phyloP scores from a whole-genome alignment of 2,329 filamentous ascomycete species.

The Penicillium brasilianum region DNA sequence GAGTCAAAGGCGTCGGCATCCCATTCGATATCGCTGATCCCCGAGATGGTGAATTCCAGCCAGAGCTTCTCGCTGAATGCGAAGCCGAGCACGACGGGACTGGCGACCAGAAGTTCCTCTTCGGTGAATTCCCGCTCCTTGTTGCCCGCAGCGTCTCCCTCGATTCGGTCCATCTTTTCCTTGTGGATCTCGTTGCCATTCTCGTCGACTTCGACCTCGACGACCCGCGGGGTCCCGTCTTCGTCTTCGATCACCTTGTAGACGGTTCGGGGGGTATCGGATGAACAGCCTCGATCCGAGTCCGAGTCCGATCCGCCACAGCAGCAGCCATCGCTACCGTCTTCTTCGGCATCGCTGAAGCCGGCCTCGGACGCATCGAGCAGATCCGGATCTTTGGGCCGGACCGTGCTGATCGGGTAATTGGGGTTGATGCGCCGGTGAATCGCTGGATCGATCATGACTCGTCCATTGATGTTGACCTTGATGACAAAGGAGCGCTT shows the following conservation, averaged over 20 bases:
- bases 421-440: conserved; percentile 87
- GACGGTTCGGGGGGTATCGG: conserved; percentile 45
- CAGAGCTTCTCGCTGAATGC: conserved; percentile 87
- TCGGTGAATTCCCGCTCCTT: conserved; percentile 68
- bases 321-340: conserved; percentile 49
- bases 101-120: conserved; percentile 82
- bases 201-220: conserved; percentile 62
- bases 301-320: conserved; percentile 46
- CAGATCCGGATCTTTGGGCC: conserved; percentile 70
- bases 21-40: conserved; percentile 80
- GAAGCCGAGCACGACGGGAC: conserved; percentile 83
- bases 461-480: conserved; percentile 81
- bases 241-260: conserved; percentile 62
- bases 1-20: conserved; percentile 82
- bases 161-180: conserved; percentile 64
- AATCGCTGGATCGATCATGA: conserved; percentile 85
- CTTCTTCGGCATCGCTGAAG: conserved; percentile 33
- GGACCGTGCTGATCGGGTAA: conserved; percentile 76
- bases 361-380: conserved; percentile 50
- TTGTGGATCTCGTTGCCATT: conserved; percentile 60
- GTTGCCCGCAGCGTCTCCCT: conserved; percentile 40
- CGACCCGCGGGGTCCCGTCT: conserved; percentile 56
- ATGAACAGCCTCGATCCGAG: conserved; percentile 44
- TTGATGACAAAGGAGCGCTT: conserved; percentile 72
- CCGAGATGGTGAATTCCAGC: conserved; percentile 84